Evolutionary conservation across 2,329 filamentous ascomycete species (phyloP).

Genomic region (Trichoderma breve): DNA sequence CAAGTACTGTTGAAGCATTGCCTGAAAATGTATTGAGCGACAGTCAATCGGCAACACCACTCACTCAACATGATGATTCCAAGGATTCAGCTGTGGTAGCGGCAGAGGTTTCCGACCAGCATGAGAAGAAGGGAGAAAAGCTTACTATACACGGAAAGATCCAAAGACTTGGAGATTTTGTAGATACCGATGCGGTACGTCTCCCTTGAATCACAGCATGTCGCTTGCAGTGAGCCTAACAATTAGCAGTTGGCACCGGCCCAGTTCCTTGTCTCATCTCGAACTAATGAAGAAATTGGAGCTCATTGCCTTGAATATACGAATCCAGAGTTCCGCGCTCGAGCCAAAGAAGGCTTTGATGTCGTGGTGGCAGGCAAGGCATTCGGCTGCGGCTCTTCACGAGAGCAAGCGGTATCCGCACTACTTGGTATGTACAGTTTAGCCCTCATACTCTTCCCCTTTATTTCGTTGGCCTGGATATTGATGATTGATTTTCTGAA

Average conservation of each 20-base stretch:
- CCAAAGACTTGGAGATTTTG: conserved; percentile 42
- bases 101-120: background rate
- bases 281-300: conserved; percentile 35
- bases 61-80: background rate
- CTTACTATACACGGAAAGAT: conserved; percentile 35
- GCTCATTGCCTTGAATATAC: conserved; percentile 41
- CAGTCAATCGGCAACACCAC: background rate
- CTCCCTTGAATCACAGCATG: background rate
- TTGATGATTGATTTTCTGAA: background rate
- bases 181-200: conserved; percentile 44
- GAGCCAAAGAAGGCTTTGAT: conserved; percentile 35
- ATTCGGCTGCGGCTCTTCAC: conserved; percentile 46
- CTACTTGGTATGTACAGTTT: conserved; percentile 27
- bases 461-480: background rate
- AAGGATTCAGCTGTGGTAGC: background rate
- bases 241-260: conserved; percentile 38
- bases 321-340: conserved; percentile 40
- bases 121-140: background rate
- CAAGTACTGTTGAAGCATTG: background rate
- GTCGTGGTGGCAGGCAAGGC: conserved; percentile 46
- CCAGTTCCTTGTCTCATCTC: conserved; percentile 28
- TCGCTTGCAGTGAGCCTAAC: background rate
- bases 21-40: background rate
- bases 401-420: conserved; percentile 43
- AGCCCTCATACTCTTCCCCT: background rate